Conservation (phyloP, 768 basidiomycete genomes). For the Cubamyces sp. region DNA sequence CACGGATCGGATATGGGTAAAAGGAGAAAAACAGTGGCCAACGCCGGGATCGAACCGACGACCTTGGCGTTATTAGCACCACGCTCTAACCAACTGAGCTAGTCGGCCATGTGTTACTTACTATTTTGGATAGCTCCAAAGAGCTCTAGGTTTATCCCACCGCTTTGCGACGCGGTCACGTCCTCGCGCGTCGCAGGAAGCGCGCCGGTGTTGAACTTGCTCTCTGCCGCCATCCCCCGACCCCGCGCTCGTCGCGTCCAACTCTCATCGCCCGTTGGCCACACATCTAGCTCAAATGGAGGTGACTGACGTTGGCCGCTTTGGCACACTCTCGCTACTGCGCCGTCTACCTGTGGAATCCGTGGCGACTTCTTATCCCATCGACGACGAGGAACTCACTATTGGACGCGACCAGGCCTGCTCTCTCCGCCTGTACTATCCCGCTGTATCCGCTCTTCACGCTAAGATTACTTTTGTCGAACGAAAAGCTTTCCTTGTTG, state of each 20-base stretch:
- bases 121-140: too few relatives aligned
- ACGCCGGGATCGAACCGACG: conserved; percentile 29
- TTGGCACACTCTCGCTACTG: conserved; percentile 67
- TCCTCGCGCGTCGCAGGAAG: neutral
- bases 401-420: conserved; percentile 70
- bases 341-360: conserved; percentile 51
- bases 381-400: conserved; percentile 68
- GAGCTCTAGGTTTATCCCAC: too few relatives aligned
- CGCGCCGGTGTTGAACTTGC: conserved; percentile 9
- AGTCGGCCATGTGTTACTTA: conserved; percentile 3
- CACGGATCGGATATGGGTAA: too few relatives aligned
- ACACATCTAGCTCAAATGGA: conserved; percentile 38
- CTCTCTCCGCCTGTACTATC: conserved; percentile 72
- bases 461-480: conserved; percentile 67
- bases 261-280: neutral
- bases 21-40: conserved; percentile 15
- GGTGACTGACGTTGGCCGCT: conserved; percentile 59
- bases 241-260: neutral
- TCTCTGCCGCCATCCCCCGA: neutral
- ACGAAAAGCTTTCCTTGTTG: conserved; percentile 72
- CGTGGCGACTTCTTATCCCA: conserved; percentile 68
- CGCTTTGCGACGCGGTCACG: conserved; percentile 12
- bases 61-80: conserved; percentile 21
- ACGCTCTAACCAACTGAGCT: conserved; percentile 1
- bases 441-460: conserved; percentile 62